Percentiles rank a stretch among this genome's conserved stretches.
phyloP scores from a whole-genome alignment of 345 rosid species.

The Linum trigynum region DNA sequence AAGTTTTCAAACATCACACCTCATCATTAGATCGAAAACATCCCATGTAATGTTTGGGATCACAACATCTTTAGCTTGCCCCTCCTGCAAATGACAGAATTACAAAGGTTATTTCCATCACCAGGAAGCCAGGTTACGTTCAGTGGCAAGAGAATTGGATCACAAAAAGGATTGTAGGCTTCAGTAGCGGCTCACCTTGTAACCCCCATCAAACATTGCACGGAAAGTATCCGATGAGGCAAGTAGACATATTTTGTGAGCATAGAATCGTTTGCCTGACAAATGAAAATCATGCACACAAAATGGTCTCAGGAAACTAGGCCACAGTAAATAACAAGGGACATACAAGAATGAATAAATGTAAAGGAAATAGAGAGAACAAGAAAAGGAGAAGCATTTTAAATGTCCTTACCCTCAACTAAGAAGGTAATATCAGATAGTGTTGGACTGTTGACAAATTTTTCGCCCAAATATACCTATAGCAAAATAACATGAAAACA shows the following conservation, averaged over 20 bases:
- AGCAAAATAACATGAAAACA: not conserved
- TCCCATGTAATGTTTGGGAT: constrained; percentile 73
- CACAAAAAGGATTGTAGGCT: too few relatives aligned
- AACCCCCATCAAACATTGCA: constrained; percentile 79
- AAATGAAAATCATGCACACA: not conserved
- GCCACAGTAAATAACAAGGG: too few relatives aligned
- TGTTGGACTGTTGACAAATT: constrained; percentile 54
- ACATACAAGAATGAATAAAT: too few relatives aligned
- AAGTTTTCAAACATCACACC: constrained; percentile 20
- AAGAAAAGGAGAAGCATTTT: not conserved
- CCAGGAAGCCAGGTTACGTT: too few relatives aligned
- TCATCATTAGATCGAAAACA: constrained; percentile 73
- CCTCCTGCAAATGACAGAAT: constrained; percentile 32
- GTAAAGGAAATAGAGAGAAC: not conserved
- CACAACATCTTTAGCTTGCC: constrained; percentile 55
- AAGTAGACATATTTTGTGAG: constrained; percentile 65
- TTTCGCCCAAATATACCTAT: constrained; percentile 62
- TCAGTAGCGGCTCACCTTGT: constrained; percentile 36
- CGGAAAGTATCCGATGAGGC: constrained; percentile 74
- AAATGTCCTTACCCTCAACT: constrained; percentile 39
- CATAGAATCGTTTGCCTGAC: constrained; percentile 55
- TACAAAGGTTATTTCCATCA: too few relatives aligned
- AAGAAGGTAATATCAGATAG: constrained; percentile 65
- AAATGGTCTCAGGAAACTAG: too few relatives aligned
- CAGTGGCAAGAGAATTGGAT: too few relatives aligned